These are phyloP conservation scores for Mycena crocata DNA, from an alignment of 768 basidiomycete genomes.

Conservation along the genomic window DNA sequence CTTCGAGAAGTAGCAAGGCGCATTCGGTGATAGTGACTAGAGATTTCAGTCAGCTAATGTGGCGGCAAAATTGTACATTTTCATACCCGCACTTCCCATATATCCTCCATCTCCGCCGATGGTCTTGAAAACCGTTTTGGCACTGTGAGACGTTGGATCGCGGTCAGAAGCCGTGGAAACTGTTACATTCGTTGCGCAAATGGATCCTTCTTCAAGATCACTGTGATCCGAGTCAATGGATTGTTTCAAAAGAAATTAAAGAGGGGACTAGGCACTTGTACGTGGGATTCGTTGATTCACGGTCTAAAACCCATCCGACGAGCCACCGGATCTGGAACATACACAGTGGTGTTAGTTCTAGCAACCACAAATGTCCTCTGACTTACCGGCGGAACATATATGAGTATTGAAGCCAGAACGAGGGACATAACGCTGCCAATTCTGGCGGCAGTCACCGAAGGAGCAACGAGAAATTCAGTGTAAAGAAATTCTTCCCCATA, in stretches of 20 bases:
- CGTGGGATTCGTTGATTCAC: slow-evolving; percentile 4
- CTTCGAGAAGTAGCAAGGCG: background rate
- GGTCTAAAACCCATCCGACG: slow-evolving; percentile 3
- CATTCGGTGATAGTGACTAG: slow-evolving; percentile 11
- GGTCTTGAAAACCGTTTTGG: slow-evolving; percentile 10
- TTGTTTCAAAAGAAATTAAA: background rate
- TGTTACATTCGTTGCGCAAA: slow-evolving; percentile 1
- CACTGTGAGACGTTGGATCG: background rate
- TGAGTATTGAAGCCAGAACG: background rate
- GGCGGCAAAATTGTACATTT: background rate
- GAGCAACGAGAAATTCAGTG: slow-evolving; percentile 5
- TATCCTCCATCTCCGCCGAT: slow-evolving; percentile 11
- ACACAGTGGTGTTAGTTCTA: background rate
- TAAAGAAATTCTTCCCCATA: slow-evolving; percentile 5
- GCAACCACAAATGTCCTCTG: background rate
- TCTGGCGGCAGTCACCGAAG: background rate
- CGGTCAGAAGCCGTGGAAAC: background rate
- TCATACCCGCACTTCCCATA: slow-evolving; percentile 12
- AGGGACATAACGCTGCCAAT: background rate
- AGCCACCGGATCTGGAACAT: slow-evolving; percentile 4
- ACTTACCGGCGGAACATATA: slow-evolving; percentile 14
- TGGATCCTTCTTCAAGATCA: background rate
- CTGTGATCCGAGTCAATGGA: background rate
- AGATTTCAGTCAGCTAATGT: background rate
- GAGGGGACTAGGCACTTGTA: background rate